Evolutionary conservation across 768 basidiomycete species (phyloP).

Genomic region (Coprinopsis strossmayeri): DNA sequence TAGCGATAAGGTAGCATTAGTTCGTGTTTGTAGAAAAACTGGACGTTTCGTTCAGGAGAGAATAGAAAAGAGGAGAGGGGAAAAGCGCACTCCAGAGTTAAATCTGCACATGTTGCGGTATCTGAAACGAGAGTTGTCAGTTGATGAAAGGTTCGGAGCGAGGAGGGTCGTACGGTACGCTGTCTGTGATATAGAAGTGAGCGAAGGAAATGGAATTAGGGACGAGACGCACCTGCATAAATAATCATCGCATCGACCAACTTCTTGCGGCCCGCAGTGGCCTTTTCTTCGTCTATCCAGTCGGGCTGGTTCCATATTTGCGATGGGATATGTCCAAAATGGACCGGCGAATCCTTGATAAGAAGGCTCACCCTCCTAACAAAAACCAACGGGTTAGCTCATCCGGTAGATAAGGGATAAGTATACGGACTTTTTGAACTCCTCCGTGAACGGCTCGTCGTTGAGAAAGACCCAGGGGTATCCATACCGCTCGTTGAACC

Average conservation of each 20-base stretch:
- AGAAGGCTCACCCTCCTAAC: slow-evolving; percentile 39
- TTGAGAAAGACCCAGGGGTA: slow-evolving; percentile 88
- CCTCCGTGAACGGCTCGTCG: slow-evolving; percentile 68
- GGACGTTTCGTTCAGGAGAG: not conserved
- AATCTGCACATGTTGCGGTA: slow-evolving; percentile 97
- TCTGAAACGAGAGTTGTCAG: slow-evolving; percentile 22
- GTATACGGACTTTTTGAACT: slow-evolving; percentile 53
- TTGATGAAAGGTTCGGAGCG: not conserved
- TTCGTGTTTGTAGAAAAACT: slow-evolving; percentile 84
- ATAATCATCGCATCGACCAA: slow-evolving; percentile 61
- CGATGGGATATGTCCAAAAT: slow-evolving; percentile 65
- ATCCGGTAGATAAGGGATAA: not conserved
- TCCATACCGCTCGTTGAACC: slow-evolving; percentile 70
- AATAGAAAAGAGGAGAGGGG: not conserved
- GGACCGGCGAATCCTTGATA: slow-evolving; percentile 53
- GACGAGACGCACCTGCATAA: slow-evolving; percentile 45
- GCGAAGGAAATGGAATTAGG: not conserved
- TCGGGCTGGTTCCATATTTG: slow-evolving; percentile 79
- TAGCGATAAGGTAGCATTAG: slow-evolving; percentile 72
- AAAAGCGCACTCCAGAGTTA: slow-evolving; percentile 71
- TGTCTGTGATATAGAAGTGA: slow-evolving; percentile 34
- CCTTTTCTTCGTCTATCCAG: slow-evolving; percentile 72
- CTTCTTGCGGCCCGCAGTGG: slow-evolving; percentile 48
- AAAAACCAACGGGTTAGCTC: not conserved
- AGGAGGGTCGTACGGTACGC: slow-evolving; percentile 54